Conservation (phyloP, 441 rosid genomes). For the Corymbia citriodora region DNA sequence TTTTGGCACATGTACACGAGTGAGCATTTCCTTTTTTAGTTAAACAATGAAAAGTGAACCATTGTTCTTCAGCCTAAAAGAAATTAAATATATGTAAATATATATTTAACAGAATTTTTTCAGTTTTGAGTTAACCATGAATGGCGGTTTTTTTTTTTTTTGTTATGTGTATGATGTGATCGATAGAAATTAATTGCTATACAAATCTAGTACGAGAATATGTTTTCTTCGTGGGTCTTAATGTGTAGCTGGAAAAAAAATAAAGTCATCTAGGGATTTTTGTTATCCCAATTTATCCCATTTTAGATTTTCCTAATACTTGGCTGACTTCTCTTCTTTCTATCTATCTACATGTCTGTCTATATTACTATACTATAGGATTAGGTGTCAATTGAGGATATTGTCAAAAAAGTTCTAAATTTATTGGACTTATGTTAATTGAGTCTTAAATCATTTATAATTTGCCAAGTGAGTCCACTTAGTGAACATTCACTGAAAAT, state of each 20-base stretch:
- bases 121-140: not conserved
- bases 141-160: not conserved
- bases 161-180: not conserved
- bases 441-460: not conserved
- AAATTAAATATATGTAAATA: not conserved
- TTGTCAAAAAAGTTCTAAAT: too few species aligned
- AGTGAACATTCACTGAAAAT: too few species aligned
- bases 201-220: not conserved
- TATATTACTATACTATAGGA: not conserved
- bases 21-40: not conserved
- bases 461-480: not conserved
- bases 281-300: not conserved
- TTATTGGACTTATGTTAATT: not conserved
- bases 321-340: not conserved
- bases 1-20: not conserved
- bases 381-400: not conserved
- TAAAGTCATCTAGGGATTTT: not conserved
- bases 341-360: not conserved
- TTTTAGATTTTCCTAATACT: not conserved
- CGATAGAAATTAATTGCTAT: not conserved
- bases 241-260: not conserved
- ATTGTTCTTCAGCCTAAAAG: not conserved
- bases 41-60: not conserved
- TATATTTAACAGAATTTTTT: not conserved
- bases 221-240: not conserved